Conservation (phyloP, 805 yeast species). For the Metschnikowia peoriensis region DNA sequence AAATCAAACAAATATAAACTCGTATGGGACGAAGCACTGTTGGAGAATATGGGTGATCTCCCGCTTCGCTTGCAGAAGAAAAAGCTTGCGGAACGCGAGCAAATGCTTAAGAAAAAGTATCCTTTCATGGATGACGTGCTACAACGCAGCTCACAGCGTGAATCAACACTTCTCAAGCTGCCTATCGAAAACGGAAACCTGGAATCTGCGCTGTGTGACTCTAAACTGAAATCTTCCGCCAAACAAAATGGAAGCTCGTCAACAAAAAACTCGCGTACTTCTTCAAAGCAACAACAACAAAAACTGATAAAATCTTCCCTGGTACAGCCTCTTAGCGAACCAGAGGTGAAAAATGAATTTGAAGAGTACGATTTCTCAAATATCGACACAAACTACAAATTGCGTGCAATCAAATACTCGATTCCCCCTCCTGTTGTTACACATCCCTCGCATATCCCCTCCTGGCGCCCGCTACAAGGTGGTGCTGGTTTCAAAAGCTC, state of each 20-base stretch:
- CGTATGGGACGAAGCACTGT: constrained; percentile 31
- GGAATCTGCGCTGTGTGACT: neutral
- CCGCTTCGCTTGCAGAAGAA: constrained; percentile 43
- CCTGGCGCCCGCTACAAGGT: constrained; percentile 34
- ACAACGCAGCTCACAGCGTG: constrained; percentile 21
- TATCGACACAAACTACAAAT: constrained; percentile 22
- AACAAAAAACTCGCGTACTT: neutral
- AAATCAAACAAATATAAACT: constrained; percentile 27
- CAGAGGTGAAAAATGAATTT: neutral
- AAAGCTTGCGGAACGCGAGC: constrained; percentile 33
- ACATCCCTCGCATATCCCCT: constrained; percentile 45
- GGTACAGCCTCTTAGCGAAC: neutral
- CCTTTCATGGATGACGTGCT: constrained; percentile 36
- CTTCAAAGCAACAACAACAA: neutral
- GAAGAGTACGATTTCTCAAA: constrained; percentile 6
- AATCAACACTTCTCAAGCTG: constrained; percentile 20
- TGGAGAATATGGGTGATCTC: constrained; percentile 24
- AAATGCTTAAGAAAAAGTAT: constrained; percentile 28
- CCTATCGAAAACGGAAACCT: neutral
- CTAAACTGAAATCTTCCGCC: neutral
- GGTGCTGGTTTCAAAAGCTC: constrained; percentile 19
- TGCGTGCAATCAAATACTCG: constrained; percentile 30
- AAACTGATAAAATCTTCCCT: neutral
- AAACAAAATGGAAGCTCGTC: neutral
- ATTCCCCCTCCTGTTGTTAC: constrained; percentile 38